phyloP scores from a whole-genome alignment of 208 protist species.

The Trypanosoma platydactyli region DNA sequence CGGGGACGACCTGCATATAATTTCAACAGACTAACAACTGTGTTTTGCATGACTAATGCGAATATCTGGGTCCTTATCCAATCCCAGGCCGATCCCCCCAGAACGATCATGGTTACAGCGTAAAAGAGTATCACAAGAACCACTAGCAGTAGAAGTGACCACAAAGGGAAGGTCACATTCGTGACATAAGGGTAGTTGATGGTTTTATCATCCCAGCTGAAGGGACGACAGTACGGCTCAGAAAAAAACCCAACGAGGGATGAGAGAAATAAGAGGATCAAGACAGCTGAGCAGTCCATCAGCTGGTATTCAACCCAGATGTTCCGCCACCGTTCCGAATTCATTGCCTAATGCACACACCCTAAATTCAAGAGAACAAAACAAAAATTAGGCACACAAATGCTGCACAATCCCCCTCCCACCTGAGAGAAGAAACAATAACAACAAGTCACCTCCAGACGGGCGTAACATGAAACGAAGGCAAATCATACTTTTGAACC shows the following conservation, averaged over 20 bases:
- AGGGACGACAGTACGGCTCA: constrained; percentile 54
- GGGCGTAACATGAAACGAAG: too few relatives aligned
- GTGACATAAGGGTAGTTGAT: constrained; percentile 49
- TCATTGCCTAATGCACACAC: not conserved
- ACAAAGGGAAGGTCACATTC: constrained; percentile 59
- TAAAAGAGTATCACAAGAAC: constrained; percentile 38
- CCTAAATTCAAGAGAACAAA: not conserved
- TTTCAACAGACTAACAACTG: constrained; percentile 54
- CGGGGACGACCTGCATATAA: constrained; percentile 88
- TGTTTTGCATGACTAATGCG: constrained; percentile 37
- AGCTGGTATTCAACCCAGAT: constrained; percentile 46
- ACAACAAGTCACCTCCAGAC: not conserved
- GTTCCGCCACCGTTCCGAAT: not conserved
- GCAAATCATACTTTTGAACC: too few relatives aligned
- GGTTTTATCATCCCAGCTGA: constrained; percentile 70
- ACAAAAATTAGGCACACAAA: not conserved
- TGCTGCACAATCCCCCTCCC: not conserved
- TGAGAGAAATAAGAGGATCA: constrained; percentile 24
- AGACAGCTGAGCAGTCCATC: constrained; percentile 44
- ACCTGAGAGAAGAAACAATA: not conserved
- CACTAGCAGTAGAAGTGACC: constrained; percentile 38
- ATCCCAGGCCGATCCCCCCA: constrained; percentile 40
- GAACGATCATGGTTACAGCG: constrained; percentile 13
- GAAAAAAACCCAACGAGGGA: not conserved
- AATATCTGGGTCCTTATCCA: constrained; percentile 66